Evolutionary conservation across 129 eudicot genomes (phyloP).

Genomic region (Rutidosis leptorrhynchoides): DNA sequence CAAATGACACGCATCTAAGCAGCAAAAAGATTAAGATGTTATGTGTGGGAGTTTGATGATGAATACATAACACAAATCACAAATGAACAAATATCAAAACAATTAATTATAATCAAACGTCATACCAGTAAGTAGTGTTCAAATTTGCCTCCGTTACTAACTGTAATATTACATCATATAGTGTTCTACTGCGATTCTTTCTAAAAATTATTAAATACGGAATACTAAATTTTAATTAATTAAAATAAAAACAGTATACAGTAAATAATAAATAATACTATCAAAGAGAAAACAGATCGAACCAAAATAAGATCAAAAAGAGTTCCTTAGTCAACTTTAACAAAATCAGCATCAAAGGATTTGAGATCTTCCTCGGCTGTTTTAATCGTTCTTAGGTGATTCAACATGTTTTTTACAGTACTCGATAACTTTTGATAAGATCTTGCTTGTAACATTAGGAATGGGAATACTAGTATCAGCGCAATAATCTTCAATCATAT

Average conservation of each 20-base stretch:
- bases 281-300: not conserved
- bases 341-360: constrained; percentile 61
- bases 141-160: not conserved
- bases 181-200: not conserved
- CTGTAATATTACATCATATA: not conserved
- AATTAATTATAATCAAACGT: not conserved
- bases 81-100: too few relatives aligned
- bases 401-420: constrained; percentile 86
- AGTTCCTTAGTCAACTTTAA: constrained; percentile 71
- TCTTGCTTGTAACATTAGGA: constrained; percentile 65
- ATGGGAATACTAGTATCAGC: constrained; percentile 59
- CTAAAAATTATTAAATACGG: too few relatives aligned
- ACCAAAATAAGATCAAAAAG: constrained; percentile 84
- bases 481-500: constrained; percentile 71
- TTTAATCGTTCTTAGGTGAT: constrained; percentile 34
- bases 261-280: not conserved
- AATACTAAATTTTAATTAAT: too few relatives aligned
- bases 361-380: constrained; percentile 58
- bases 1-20: not conserved
- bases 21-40: not conserved
- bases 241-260: not conserved
- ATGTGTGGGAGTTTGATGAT: not conserved
- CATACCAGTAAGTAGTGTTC: not conserved
- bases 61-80: too few relatives aligned
- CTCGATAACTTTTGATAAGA: constrained; percentile 80